These are phyloP conservation scores for Ophiostoma sp. DNA, from an alignment of 2,329 filamentous ascomycete genomes.

Conservation along the genomic window DNA sequence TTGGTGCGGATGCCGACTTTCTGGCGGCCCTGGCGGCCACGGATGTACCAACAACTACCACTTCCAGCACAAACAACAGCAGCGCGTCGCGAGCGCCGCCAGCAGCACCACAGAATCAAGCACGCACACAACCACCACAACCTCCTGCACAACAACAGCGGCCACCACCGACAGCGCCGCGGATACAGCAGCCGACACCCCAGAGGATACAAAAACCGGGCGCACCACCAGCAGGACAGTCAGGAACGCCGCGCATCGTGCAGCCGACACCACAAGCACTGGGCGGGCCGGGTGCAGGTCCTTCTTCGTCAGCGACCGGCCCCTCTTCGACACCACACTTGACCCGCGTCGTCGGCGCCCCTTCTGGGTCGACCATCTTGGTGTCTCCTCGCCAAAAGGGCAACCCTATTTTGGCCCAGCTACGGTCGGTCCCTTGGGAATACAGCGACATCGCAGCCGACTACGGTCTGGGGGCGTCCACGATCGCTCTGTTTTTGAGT, in stretches of 20 bases:
- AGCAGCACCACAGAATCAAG: not conserved
- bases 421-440: slow-evolving; percentile 87
- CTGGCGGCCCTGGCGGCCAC: slow-evolving; percentile 57
- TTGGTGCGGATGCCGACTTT: slow-evolving; percentile 58
- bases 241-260: slow-evolving; percentile 57
- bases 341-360: not conserved
- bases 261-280: slow-evolving; percentile 90
- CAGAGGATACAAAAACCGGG: slow-evolving; percentile 53
- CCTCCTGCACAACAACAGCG: slow-evolving; percentile 38
- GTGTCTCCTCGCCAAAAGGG: slow-evolving; percentile 93
- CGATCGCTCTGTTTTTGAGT: slow-evolving; percentile 85
- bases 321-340: not conserved
- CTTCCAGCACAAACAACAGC: slow-evolving; percentile 1
- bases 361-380: slow-evolving; percentile 73
- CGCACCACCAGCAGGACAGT: slow-evolving; percentile 31
- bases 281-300: slow-evolving; percentile 36
- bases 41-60: slow-evolving; percentile 34
- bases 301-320: not conserved
- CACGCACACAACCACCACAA: slow-evolving; percentile 25
- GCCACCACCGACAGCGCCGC: slow-evolving; percentile 46
- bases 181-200: slow-evolving; percentile 51
- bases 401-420: slow-evolving; percentile 83
- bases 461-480: slow-evolving; percentile 83
- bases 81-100: not conserved
- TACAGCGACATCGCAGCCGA: slow-evolving; percentile 96